Conservation (phyloP, 352 stramenopile species). For the Achlya hypogyna region DNA sequence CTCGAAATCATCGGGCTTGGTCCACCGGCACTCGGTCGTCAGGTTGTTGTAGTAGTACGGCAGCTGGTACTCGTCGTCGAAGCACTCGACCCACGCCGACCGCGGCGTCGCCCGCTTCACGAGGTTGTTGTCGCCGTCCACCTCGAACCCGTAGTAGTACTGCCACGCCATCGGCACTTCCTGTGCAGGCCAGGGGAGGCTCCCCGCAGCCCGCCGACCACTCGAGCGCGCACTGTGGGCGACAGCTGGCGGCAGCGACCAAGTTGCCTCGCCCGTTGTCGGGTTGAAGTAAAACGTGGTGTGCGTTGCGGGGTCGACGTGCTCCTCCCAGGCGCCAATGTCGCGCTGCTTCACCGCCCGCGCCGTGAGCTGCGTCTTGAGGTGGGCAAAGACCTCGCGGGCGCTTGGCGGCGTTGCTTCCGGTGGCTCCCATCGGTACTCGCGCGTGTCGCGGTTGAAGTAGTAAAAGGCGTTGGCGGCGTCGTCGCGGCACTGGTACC, state of each 20-base stretch:
- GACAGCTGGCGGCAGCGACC: slow-evolving; percentile 48
- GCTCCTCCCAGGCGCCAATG: slow-evolving; percentile 50
- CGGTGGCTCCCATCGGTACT: slow-evolving; percentile 67
- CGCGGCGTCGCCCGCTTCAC: slow-evolving; percentile 24
- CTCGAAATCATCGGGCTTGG: slow-evolving; percentile 54
- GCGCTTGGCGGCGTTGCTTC: slow-evolving; percentile 27
- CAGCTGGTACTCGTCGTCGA: slow-evolving; percentile 35
- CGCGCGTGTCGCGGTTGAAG: slow-evolving; percentile 60
- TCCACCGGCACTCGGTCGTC: slow-evolving; percentile 71
- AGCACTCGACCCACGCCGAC: slow-evolving; percentile 57
- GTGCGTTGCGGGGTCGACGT: slow-evolving; percentile 50
- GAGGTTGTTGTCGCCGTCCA: slow-evolving; percentile 33
- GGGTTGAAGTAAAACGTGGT: slow-evolving; percentile 62
- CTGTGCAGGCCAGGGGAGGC: neutral
- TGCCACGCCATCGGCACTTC: slow-evolving; percentile 56
- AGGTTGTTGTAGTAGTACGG: slow-evolving; percentile 65
- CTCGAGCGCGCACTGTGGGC: slow-evolving; percentile 27
- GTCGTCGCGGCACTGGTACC: slow-evolving; percentile 76
- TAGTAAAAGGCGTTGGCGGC: slow-evolving; percentile 54
- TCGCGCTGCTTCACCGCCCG: slow-evolving; percentile 25
- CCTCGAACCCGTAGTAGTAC: slow-evolving; percentile 66
- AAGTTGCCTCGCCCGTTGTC: slow-evolving; percentile 32
- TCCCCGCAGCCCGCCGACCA: neutral
- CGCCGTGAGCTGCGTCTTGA: slow-evolving; percentile 29
- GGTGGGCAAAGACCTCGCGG: slow-evolving; percentile 38